Evolutionary conservation across 1,284 basidiomycete genomes (phyloP).

Genomic region (Microbotryum intermedium): DNA sequence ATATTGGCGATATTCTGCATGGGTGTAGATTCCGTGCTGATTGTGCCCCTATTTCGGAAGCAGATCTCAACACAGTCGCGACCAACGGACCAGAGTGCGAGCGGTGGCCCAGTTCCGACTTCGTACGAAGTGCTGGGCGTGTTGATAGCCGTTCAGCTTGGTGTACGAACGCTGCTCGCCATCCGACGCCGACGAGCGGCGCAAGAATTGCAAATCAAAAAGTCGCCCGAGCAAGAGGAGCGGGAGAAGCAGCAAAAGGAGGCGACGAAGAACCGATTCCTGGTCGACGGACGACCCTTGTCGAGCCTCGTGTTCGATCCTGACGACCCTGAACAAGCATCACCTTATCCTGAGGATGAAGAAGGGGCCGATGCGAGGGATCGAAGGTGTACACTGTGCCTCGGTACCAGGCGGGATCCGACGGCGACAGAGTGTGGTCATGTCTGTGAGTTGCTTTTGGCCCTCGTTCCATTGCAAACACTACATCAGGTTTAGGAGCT

Average conservation of each 20-base stretch:
- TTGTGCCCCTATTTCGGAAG: not conserved
- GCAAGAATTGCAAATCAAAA: not conserved
- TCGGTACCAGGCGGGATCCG: constrained; percentile 36
- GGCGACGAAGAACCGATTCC: constrained; percentile 8
- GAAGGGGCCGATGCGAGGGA: constrained; percentile 24
- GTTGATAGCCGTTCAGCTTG: constrained; percentile 37
- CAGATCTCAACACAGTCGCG: constrained; percentile 27
- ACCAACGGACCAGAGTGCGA: constrained; percentile 27
- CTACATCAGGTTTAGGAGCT: no score
- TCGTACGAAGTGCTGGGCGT: constrained; percentile 41
- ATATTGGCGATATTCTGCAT: no score
- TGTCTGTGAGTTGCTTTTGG: constrained; percentile 29
- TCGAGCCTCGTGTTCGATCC: constrained; percentile 30
- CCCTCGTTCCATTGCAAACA: not conserved
- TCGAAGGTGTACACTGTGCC: constrained; percentile 39
- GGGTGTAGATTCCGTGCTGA: not conserved
- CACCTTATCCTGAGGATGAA: constrained; percentile 28
- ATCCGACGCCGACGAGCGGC: constrained; percentile 14
- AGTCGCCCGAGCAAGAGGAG: constrained; percentile 1
- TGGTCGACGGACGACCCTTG: constrained; percentile 31
- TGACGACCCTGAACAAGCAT: constrained; percentile 28
- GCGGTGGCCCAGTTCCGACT: constrained; percentile 32
- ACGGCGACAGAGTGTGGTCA: constrained; percentile 41
- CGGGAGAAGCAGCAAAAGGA: constrained; percentile 10
- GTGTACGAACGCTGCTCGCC: constrained; percentile 32